A percentile compares a stretch with the other conserved stretches of the same genome.
phyloP scores from a whole-genome alignment of 2,329 filamentous ascomycete species.

The Biscogniauxia sp. region DNA sequence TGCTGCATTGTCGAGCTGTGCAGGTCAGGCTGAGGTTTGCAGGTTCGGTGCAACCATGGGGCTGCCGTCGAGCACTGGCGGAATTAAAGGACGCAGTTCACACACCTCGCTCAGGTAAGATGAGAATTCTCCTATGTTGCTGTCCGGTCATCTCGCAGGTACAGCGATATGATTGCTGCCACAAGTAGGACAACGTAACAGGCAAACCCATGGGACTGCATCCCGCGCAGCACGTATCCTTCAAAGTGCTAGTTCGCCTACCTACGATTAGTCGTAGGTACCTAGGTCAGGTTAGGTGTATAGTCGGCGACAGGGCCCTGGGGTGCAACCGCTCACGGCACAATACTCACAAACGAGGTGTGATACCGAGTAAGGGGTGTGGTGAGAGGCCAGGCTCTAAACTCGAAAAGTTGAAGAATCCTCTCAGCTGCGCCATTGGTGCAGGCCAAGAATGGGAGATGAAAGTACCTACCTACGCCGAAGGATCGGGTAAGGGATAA shows the following conservation, averaged over 20 bases:
- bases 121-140: slow-evolving; percentile 26
- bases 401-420: neutral
- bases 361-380: neutral
- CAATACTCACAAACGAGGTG: neutral
- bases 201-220: slow-evolving; percentile 17
- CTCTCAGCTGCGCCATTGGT: neutral
- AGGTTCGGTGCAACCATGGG: neutral
- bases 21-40: neutral
- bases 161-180: slow-evolving; percentile 16
- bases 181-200: slow-evolving; percentile 24
- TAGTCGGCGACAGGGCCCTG: neutral
- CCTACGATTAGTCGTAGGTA: too few species aligned
- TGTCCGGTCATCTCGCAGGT: slow-evolving; percentile 22
- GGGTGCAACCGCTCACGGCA: neutral
- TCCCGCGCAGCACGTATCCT: neutral
- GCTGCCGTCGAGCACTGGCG: neutral
- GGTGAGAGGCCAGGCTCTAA: neutral
- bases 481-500: neutral
- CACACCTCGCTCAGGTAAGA: slow-evolving; percentile 8
- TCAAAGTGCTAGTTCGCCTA: neutral
- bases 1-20: neutral
- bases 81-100: slow-evolving; percentile 14
- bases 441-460: neutral
- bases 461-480: neutral
- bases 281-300: too few species aligned